phyloP scores from a whole-genome alignment of 2,329 filamentous ascomycete species.

The Fusarium sp. region DNA sequence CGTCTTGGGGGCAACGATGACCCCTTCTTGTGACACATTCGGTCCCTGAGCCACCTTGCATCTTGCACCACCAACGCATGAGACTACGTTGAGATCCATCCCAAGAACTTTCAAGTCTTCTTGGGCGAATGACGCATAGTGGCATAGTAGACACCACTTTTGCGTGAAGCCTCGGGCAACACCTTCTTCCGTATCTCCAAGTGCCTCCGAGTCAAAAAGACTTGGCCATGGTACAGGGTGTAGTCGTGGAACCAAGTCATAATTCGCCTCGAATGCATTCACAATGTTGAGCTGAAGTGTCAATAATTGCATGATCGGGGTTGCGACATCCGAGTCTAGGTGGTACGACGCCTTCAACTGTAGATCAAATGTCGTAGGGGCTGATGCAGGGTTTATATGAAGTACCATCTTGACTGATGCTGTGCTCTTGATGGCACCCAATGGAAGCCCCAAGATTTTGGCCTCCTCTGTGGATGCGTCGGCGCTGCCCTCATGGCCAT shows the following conservation, averaged over 20 bases:
- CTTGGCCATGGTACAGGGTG: constrained; percentile 87
- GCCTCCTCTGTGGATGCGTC: constrained; percentile 57
- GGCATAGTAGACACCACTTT: constrained; percentile 81
- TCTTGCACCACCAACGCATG: constrained; percentile 71
- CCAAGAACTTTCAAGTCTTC: constrained; percentile 75
- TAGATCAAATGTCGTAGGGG: constrained; percentile 72
- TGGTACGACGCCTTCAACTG: constrained; percentile 82
- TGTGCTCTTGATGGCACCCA: constrained; percentile 63
- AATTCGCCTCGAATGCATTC: constrained; percentile 91
- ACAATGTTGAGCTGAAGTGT: constrained; percentile 78
- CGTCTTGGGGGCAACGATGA: constrained; percentile 72
- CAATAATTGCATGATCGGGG: constrained; percentile 80
- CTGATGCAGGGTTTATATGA: constrained; percentile 62
- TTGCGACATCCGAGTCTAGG: constrained; percentile 82
- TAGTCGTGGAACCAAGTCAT: constrained; percentile 84
- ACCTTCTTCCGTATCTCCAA: constrained; percentile 53
- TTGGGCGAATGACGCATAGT: constrained; percentile 80
- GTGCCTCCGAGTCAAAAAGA: constrained; percentile 76
- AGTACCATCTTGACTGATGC: constrained; percentile 61
- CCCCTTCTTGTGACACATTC: constrained; percentile 56
- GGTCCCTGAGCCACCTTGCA: constrained; percentile 63
- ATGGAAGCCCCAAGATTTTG: constrained; percentile 56
- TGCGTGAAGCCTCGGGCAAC: constrained; percentile 75
- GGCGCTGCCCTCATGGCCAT: constrained; percentile 50
- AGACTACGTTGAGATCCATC: constrained; percentile 71